A percentile compares a stretch with the other conserved stretches of the same genome.
Conservation (phyloP, 2,329 filamentous ascomycete genomes). For the Pestalotiopsis sp. region DNA sequence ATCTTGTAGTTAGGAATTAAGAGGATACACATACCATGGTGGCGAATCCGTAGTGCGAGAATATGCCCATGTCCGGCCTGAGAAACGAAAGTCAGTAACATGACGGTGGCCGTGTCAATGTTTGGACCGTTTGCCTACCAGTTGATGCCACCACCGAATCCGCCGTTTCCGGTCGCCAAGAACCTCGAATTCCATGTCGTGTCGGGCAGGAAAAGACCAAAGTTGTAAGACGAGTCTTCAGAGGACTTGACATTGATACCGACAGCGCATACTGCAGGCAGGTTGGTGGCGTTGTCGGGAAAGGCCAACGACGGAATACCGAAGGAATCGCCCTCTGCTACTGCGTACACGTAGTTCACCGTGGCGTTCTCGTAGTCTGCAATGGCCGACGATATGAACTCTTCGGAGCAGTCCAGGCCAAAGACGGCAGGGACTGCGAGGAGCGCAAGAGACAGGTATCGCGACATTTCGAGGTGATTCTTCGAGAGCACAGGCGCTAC, state of each 20-base stretch:
- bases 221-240: slow-evolving; percentile 29
- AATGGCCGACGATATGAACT: slow-evolving; percentile 23
- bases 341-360: slow-evolving; percentile 24
- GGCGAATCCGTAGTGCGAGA: slow-evolving; percentile 41
- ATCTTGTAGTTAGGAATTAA: background rate
- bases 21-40: slow-evolving; percentile 26
- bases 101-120: background rate
- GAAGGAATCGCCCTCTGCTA: slow-evolving; percentile 27
- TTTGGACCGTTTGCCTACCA: slow-evolving; percentile 21
- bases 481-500: background rate
- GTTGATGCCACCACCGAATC: slow-evolving; percentile 31
- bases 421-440: background rate
- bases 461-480: background rate
- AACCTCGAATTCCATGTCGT: slow-evolving; percentile 30
- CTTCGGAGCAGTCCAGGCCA: slow-evolving; percentile 20
- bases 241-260: slow-evolving; percentile 31
- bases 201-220: slow-evolving; percentile 32
- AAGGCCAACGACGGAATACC: slow-evolving; percentile 25
- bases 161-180: slow-evolving; percentile 29
- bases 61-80: slow-evolving; percentile 43
- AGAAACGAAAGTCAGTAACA: slow-evolving; percentile 1
- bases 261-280: slow-evolving; percentile 31
- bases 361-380: slow-evolving; percentile 19
- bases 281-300: slow-evolving; percentile 23
- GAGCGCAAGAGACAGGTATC: background rate